A percentile compares a stretch with the other conserved stretches of the same genome.
Conservation (phyloP, 495 filamentous ascomycete species). For the Podospora sp. region DNA sequence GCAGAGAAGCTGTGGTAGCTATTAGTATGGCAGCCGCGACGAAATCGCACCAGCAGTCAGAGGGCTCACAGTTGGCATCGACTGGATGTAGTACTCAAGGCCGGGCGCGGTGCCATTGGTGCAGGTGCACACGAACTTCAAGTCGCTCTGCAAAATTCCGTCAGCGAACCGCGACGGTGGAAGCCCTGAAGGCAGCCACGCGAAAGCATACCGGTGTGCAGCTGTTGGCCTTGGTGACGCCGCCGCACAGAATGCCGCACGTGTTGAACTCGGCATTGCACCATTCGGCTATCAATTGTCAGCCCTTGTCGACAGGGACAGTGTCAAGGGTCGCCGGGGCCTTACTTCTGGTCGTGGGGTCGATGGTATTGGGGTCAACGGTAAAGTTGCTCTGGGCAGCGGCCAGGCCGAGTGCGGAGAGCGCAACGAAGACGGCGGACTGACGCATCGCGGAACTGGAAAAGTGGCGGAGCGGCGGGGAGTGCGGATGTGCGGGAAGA, state of each 20-base stretch:
- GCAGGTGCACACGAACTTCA: slow-evolving; percentile 39
- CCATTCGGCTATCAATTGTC: slow-evolving; percentile 31
- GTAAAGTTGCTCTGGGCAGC: slow-evolving; percentile 41
- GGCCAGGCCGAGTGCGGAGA: slow-evolving; percentile 34
- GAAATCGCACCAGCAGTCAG: background rate
- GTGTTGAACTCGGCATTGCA: slow-evolving; percentile 41
- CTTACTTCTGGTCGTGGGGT: slow-evolving; percentile 27
- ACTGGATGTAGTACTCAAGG: slow-evolving; percentile 42
- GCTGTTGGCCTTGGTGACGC: slow-evolving; percentile 23
- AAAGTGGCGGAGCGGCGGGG: background rate
- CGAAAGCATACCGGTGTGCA: slow-evolving; percentile 36
- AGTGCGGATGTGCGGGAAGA: slow-evolving; percentile 1
- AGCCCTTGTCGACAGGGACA: slow-evolving; percentile 7
- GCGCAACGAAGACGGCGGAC: slow-evolving; percentile 33
- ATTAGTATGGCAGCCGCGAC: slow-evolving; percentile 3
- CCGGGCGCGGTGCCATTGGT: slow-evolving; percentile 37
- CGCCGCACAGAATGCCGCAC: slow-evolving; percentile 38
- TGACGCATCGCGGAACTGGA: slow-evolving; percentile 34
- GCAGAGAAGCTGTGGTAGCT: slow-evolving; percentile 36
- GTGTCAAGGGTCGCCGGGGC: background rate
- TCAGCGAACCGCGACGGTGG: slow-evolving; percentile 12
- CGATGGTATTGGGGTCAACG: slow-evolving; percentile 30
- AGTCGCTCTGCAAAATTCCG: slow-evolving; percentile 25
- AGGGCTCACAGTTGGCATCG: slow-evolving; percentile 38
- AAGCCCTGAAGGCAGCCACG: background rate